Conservation (phyloP, 495 filamentous ascomycete species). For the Daldinia loculata region DNA sequence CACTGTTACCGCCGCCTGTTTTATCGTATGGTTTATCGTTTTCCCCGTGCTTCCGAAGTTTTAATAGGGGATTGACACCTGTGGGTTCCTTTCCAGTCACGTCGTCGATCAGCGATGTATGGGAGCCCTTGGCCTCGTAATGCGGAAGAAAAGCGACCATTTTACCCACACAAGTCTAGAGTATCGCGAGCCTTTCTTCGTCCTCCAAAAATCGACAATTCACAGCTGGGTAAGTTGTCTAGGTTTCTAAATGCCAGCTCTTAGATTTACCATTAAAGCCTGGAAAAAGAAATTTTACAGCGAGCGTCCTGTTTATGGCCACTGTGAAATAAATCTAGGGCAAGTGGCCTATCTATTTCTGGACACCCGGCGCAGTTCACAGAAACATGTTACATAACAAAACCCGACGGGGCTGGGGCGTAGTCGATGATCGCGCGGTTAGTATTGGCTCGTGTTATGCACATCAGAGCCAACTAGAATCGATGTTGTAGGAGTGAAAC, state of each 20-base stretch:
- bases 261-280: background rate
- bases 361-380: background rate
- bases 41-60: no score
- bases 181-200: background rate
- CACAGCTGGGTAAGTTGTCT: background rate
- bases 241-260: background rate
- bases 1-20: no score
- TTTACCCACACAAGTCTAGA: background rate
- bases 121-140: background rate
- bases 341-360: slow-evolving; percentile 9
- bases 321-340: background rate
- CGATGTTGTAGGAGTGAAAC: background rate
- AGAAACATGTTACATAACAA: background rate
- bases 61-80: no score
- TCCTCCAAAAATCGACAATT: background rate
- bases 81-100: background rate
- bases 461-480: background rate
- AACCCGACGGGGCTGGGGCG: slow-evolving; percentile 5
- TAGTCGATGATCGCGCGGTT: slow-evolving; percentile 1
- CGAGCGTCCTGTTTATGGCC: background rate
- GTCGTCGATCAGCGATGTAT: background rate
- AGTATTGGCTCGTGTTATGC: background rate
- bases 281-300: background rate
- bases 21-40: no score
- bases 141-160: background rate